phyloP scores from a whole-genome alignment of 2,329 filamentous ascomycete species.

The Phaeosphaeria sp. region DNA sequence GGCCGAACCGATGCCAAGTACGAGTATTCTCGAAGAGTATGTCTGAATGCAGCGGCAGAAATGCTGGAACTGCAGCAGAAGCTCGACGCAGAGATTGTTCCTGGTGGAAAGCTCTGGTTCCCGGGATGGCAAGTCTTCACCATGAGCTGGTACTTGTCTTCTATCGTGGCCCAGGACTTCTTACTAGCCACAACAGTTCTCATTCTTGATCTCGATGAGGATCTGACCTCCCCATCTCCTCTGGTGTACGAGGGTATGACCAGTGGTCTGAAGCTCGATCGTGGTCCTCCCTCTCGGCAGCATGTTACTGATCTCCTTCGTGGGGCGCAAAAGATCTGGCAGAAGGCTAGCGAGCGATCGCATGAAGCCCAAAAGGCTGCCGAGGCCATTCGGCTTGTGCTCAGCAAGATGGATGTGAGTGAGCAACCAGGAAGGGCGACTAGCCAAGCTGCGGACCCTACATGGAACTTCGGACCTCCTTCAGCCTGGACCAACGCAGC shows the following conservation, averaged over 20 bases:
- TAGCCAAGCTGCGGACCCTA: not conserved
- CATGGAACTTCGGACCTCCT: constrained; percentile 11
- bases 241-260: not conserved
- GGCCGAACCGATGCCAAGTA: constrained; percentile 47
- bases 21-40: constrained; percentile 50
- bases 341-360: constrained; percentile 30
- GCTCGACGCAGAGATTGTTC: constrained; percentile 51
- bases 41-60: constrained; percentile 54
- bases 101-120: constrained; percentile 43
- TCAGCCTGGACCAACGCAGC: constrained; percentile 23
- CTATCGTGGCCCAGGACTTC: constrained; percentile 55
- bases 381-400: constrained; percentile 35
- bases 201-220: constrained; percentile 51
- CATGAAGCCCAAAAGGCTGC: constrained; percentile 39
- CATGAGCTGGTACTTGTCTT: constrained; percentile 53
- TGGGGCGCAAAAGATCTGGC: constrained; percentile 33
- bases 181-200: constrained; percentile 57
- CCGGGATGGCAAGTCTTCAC: constrained; percentile 43
- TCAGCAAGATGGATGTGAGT: constrained; percentile 25
- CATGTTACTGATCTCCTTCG: constrained; percentile 33
- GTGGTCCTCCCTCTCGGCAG: constrained; percentile 26
- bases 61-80: constrained; percentile 54
- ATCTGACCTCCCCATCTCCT: constrained; percentile 24
- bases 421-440: not conserved
- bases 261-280: constrained; percentile 24